phyloP scores from a whole-genome alignment of 2,329 filamentous ascomycete species.

The Epicoccum sorghinum region DNA sequence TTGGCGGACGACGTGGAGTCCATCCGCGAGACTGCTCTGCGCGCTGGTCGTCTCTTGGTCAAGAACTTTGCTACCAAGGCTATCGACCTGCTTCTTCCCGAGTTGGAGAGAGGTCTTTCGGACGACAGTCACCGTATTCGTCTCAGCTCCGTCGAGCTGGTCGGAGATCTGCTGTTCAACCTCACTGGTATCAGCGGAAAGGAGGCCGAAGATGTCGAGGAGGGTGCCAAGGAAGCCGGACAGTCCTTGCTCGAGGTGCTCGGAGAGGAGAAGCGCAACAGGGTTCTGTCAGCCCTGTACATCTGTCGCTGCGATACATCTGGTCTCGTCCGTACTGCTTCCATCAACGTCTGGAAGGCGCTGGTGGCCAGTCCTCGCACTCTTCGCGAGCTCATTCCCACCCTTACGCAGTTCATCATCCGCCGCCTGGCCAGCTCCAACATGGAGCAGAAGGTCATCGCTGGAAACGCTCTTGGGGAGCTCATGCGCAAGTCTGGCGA shows the following conservation, averaged over 20 bases:
- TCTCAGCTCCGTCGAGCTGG: conserved; percentile 96
- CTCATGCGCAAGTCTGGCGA: conserved; percentile 97
- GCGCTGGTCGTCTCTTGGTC: conserved; percentile 90
- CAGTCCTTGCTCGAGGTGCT: conserved; percentile 93
- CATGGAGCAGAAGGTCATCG: conserved; percentile 98
- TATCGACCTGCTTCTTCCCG: conserved; percentile 90
- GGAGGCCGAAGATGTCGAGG: conserved; percentile 76
- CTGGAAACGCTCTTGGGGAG: conserved; percentile 94
- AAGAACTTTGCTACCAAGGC: conserved; percentile 98
- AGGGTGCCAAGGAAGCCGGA: conserved; percentile 82
- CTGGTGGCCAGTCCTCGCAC: conserved; percentile 90
- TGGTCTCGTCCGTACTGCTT: conserved; percentile 84
- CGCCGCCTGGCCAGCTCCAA: conserved; percentile 91
- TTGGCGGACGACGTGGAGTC: conserved; percentile 95
- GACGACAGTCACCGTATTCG: conserved; percentile 97
- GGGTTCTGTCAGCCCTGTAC: conserved; percentile 94
- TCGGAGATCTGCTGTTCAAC: conserved; percentile 96
- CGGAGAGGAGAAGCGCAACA: conserved; percentile 95
- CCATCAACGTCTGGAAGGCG: conserved; percentile 95
- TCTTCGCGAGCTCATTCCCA: conserved; percentile 93
- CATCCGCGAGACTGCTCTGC: conserved; percentile 94
- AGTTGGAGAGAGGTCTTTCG: conserved; percentile 94
- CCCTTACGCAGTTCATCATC: conserved; percentile 93
- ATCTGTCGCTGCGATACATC: conserved; percentile 98
- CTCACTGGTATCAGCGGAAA: conserved; percentile 90